Conservation (phyloP, 2,329 filamentous ascomycete species). For the Paracamarosporium sp. region DNA sequence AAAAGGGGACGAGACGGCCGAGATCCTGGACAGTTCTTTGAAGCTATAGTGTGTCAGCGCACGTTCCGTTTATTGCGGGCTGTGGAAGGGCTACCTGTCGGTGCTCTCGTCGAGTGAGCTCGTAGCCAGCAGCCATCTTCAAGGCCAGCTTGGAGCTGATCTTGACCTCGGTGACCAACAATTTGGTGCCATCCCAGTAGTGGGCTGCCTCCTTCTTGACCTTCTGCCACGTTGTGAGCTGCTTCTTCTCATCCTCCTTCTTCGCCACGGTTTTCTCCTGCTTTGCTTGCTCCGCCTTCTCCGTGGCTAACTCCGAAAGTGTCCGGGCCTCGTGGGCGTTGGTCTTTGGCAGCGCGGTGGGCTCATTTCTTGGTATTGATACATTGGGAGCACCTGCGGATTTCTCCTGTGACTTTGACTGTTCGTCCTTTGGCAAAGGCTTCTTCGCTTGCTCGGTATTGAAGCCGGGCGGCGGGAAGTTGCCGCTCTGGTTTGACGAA, state of each 20-base stretch:
- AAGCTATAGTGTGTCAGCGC: conserved; percentile 57
- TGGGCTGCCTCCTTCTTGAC: conserved; percentile 93
- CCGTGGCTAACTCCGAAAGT: conserved; percentile 68
- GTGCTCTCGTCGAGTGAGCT: conserved; percentile 91
- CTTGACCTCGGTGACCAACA: conserved; percentile 87
- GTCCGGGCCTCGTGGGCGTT: conserved; percentile 55
- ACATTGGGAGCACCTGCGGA: conserved; percentile 37
- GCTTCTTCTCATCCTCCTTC: conserved; percentile 74
- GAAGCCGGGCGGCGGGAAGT: conserved; percentile 85
- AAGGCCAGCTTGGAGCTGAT: conserved; percentile 90
- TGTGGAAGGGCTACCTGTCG: conserved; percentile 65
- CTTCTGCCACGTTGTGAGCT: conserved; percentile 87
- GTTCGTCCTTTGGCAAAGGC: conserved; percentile 69
- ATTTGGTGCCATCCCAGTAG: conserved; percentile 98
- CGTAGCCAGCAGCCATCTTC: conserved; percentile 98
- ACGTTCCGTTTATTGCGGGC: background rate
- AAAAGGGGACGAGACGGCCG: conserved; percentile 91
- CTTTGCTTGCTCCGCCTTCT: conserved; percentile 60
- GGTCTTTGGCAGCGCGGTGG: conserved; percentile 56
- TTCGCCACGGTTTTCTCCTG: conserved; percentile 64
- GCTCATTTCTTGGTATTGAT: conserved; percentile 43
- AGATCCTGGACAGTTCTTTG: conserved; percentile 93
- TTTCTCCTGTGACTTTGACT: conserved; percentile 35
- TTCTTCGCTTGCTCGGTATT: conserved; percentile 90
- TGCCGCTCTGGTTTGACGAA: conserved; percentile 54